Percentiles rank a stretch among this genome's conserved stretches.
Conservation (phyloP, 495 filamentous ascomycete species). For the Tuber aestivum region DNA sequence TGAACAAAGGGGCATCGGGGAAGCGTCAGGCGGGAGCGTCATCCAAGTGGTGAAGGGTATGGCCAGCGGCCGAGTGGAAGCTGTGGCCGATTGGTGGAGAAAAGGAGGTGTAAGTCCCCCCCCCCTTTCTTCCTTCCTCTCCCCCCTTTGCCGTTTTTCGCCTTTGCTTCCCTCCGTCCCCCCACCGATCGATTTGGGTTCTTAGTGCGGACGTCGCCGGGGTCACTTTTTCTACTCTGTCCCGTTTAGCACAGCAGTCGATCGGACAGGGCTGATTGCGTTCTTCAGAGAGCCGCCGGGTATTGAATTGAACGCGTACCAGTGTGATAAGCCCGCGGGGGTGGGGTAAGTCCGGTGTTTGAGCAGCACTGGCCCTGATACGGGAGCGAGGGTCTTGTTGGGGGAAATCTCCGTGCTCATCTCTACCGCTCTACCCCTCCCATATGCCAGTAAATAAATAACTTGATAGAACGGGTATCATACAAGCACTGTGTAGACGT, state of each 20-base stretch:
- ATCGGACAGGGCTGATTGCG: not conserved
- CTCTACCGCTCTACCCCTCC: not conserved
- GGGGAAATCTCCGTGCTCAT: not conserved
- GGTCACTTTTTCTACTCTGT: slow-evolving; percentile 2
- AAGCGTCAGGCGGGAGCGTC: slow-evolving; percentile 33
- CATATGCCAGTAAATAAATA: not conserved
- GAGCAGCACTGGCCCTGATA: not conserved
- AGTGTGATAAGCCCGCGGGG: not conserved
- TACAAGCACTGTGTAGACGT: not conserved
- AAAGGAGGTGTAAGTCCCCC: slow-evolving; percentile 26
- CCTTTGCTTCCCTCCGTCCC: not conserved
- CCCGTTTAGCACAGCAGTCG: not conserved
- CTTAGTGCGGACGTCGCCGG: not conserved
- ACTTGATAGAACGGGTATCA: not conserved
- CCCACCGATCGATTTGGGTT: not conserved
- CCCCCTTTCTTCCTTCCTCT: not conserved
- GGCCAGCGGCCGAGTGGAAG: slow-evolving; percentile 21
- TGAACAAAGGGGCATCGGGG: slow-evolving; percentile 9
- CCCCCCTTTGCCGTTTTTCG: not conserved
- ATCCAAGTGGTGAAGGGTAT: slow-evolving; percentile 32
- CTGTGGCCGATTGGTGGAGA: slow-evolving; percentile 44
- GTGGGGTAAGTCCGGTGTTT: not conserved
- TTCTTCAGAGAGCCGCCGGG: not conserved
- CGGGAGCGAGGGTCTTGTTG: not conserved
- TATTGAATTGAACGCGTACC: not conserved